phyloP scores from a whole-genome alignment of 2,329 filamentous ascomycete genomes.

The Cladophialophora yegresii region DNA sequence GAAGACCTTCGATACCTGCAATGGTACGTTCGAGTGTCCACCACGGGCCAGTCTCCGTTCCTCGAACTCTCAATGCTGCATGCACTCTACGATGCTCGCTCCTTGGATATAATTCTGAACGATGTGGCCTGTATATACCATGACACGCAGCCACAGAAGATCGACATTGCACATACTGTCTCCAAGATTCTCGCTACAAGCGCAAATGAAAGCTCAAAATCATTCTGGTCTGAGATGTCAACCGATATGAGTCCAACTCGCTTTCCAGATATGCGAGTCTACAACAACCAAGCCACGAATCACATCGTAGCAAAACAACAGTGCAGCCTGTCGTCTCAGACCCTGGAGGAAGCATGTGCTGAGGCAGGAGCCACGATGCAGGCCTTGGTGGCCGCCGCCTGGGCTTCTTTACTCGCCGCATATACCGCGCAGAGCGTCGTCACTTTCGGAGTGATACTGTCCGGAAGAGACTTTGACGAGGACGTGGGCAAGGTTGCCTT shows the following conservation, averaged over 20 bases:
- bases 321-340: conserved; percentile 45
- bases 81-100: conserved; percentile 81
- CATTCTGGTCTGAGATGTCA: conserved; percentile 66
- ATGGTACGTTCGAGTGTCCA: conserved; percentile 63
- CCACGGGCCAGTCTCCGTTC: conserved; percentile 35
- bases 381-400: conserved; percentile 72
- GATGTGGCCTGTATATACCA: conserved; percentile 56
- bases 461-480: conserved; percentile 65
- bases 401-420: conserved; percentile 71
- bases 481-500: conserved; percentile 62
- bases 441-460: conserved; percentile 78
- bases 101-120: conserved; percentile 65
- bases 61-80: conserved; percentile 68
- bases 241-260: conserved; percentile 60
- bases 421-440: conserved; percentile 75
- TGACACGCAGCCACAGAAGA: conserved; percentile 31
- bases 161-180: conserved; percentile 49
- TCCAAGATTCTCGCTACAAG: conserved; percentile 46
- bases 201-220: conserved; percentile 39
- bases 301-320: conserved; percentile 42
- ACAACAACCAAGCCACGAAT: conserved; percentile 46
- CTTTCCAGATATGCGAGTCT: conserved; percentile 76
- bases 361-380: conserved; percentile 70
- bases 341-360: conserved; percentile 61
- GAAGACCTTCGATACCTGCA: conserved; percentile 41